Conservation (phyloP, 2,329 filamentous ascomycete genomes). For the Rugonectria rugulosa region DNA sequence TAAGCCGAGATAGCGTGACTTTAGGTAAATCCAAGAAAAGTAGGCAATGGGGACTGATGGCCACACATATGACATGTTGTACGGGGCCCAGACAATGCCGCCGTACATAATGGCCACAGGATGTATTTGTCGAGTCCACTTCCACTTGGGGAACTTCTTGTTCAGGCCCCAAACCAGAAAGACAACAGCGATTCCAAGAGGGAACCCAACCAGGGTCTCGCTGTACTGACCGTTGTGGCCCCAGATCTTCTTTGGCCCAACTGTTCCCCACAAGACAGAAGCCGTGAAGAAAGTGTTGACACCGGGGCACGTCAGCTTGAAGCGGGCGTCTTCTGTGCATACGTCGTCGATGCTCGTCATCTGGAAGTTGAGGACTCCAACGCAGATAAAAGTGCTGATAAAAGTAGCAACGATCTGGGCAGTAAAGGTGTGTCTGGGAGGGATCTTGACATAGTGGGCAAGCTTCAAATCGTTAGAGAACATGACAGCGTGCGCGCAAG, state of each 20-base stretch:
- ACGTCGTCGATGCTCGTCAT: slow-evolving; percentile 57
- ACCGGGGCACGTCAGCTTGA: slow-evolving; percentile 59
- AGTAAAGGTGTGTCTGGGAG: slow-evolving; percentile 65
- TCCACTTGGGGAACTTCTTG: slow-evolving; percentile 51
- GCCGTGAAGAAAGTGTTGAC: slow-evolving; percentile 66
- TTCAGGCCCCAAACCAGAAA: slow-evolving; percentile 50
- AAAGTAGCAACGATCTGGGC: slow-evolving; percentile 67
- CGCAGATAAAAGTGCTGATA: slow-evolving; percentile 59
- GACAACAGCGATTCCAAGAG: slow-evolving; percentile 55
- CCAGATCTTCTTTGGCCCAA: slow-evolving; percentile 60
- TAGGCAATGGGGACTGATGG: slow-evolving; percentile 61
- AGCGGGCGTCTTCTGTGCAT: slow-evolving; percentile 55
- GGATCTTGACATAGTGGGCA: slow-evolving; percentile 66
- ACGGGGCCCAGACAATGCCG: slow-evolving; percentile 55
- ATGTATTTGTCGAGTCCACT: slow-evolving; percentile 54
- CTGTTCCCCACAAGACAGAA: slow-evolving; percentile 62
- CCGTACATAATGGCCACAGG: slow-evolving; percentile 58
- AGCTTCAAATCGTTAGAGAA: slow-evolving; percentile 59
- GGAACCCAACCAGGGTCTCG: slow-evolving; percentile 57
- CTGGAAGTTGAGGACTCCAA: slow-evolving; percentile 58
- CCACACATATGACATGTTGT: slow-evolving; percentile 61
- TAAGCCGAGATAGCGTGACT: slow-evolving; percentile 55
- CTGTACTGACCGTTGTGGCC: slow-evolving; percentile 57
- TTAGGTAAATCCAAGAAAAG: slow-evolving; percentile 60
- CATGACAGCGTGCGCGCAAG: slow-evolving; percentile 58